Evolutionary conservation across 2,329 filamentous ascomycete species (phyloP).

Genomic region (Pseudopyricularia cyperi): DNA sequence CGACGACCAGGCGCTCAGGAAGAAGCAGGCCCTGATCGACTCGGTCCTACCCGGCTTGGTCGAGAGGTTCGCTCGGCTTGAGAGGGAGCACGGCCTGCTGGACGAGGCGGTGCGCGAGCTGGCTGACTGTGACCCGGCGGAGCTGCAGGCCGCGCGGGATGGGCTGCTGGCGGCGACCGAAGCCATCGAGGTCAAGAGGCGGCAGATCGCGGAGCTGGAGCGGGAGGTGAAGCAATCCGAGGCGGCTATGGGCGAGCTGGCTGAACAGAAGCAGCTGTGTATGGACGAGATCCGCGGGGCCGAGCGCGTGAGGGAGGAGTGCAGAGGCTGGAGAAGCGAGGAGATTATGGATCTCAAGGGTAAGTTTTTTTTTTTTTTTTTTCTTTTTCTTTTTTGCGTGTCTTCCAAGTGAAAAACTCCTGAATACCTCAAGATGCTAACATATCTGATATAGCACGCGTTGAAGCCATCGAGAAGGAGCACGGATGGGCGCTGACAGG

Average conservation of each 20-base stretch:
- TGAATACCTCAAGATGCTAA: too few species aligned
- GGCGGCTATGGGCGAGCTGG: conserved; percentile 45
- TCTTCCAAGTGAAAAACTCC: not conserved
- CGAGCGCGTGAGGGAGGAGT: conserved; percentile 75
- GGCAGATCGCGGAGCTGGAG: conserved; percentile 52
- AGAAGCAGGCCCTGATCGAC: conserved; percentile 57
- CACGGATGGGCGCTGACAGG: conserved; percentile 63
- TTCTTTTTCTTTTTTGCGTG: not conserved
- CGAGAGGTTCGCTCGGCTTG: conserved; percentile 46
- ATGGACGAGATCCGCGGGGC: conserved; percentile 67
- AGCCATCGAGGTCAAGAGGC: conserved; percentile 58
- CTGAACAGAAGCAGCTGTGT: conserved; percentile 55
- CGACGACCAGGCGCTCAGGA: conserved; percentile 54
- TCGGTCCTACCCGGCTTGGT: conserved; percentile 52
- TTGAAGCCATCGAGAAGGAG: conserved; percentile 50
- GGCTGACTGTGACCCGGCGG: conserved; percentile 67
- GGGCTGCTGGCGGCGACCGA: conserved; percentile 51
- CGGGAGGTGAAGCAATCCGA: conserved; percentile 56
- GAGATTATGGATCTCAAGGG: conserved; percentile 74
- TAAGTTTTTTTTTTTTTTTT: conserved; percentile 22
- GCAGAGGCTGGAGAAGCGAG: conserved; percentile 72
- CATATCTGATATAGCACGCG: conserved; percentile 35
- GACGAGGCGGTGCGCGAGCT: conserved; percentile 62
- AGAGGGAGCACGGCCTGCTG: conserved; percentile 52
- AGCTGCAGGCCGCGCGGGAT: conserved; percentile 61